Evolutionary conservation across 2,329 filamentous ascomycete species (phyloP), one percentile per base, ranked within the genome.

Genomic region (Coniochaeta ligniaria): DNA sequence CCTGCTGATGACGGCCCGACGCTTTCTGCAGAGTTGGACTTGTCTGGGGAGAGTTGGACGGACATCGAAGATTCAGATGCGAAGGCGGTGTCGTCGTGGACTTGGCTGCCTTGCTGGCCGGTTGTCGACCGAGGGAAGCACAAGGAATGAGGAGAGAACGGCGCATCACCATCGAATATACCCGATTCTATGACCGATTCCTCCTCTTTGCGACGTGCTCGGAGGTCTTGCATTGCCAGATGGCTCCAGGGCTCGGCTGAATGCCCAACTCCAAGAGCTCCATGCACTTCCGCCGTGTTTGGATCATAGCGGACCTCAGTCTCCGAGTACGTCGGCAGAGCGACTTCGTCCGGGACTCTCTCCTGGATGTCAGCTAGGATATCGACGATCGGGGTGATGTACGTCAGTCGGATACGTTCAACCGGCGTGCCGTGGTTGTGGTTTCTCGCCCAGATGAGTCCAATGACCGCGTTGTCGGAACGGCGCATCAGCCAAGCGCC

Each of bases 401-500:
- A 65, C 28, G 63, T 61, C 9, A 64, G 58, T 0, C 64, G 62
- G n/a, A 61, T 54, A 17, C 59, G 54, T 8, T 62, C 36, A 12
- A 36, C 14, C 11, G 60, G 59, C 16, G 61, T 20, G 1, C 64
- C 61, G n/a, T 38, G 50, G 52, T 64, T 52, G 35, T 63, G 60
- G 43, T 64, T 64, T 24, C 64, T 62, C 2, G 41, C 64, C 64
- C 64, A 66, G 7, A 67, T 57, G 7, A 63, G 45, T 2, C 63
- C 62, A 11, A 66, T 52, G 36, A 64, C 33, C 1, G 57, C 60
- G 26, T 65, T 65, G 43, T 65, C 63, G 0, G 47, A 50, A 5
- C 61, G 61, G 36, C 62, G 60, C 43, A 66, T 65, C 58, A 66
- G 43, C 65, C 65, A 65, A 3, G 65, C 62, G 14, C 65, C 64